Evolutionary conservation across 768 basidiomycete genomes (phyloP).

Genomic region (Lentinula sp.): DNA sequence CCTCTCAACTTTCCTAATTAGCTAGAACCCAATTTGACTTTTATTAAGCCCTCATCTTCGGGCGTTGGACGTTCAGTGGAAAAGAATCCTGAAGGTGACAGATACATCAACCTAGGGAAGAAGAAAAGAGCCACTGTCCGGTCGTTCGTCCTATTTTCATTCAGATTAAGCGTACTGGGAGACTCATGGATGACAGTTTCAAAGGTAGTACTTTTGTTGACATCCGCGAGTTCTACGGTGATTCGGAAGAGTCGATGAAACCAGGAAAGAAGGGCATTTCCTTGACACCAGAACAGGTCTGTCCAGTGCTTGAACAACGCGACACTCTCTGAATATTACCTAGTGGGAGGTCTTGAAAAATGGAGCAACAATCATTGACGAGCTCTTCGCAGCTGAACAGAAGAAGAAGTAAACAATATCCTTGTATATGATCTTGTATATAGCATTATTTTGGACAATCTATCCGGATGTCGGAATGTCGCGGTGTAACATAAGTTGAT

Average conservation of each 20-base stretch:
- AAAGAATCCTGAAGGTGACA: constrained; percentile 32
- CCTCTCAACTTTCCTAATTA: not conserved
- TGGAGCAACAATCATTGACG: constrained; percentile 40
- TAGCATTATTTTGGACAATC: no score
- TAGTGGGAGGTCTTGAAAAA: constrained; percentile 58
- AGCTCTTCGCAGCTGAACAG: constrained; percentile 27
- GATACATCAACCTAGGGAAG: constrained; percentile 68
- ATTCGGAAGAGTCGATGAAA: constrained; percentile 43
- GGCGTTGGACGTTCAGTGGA: constrained; percentile 12
- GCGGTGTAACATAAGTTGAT: not conserved
- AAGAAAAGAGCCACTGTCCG: constrained; percentile 61
- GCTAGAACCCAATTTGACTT: not conserved
- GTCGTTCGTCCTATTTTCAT: not conserved
- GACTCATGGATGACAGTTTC: constrained; percentile 18
- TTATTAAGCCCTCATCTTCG: not conserved
- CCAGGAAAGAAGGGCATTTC: constrained; percentile 83
- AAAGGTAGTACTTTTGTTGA: constrained; percentile 56
- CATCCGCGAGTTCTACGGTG: constrained; percentile 68
- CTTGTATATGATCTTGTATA: not conserved
- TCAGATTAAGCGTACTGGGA: not conserved
- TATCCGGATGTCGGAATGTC: not conserved
- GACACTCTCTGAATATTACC: not conserved
- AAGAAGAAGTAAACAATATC: not conserved
- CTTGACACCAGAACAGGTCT: constrained; percentile 57
- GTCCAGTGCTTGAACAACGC: constrained; percentile 6